Evolutionary conservation across 805 yeast genomes (phyloP), one percentile per base, ranked within the genome.

Genomic region (Myxozyma geophila): DNA sequence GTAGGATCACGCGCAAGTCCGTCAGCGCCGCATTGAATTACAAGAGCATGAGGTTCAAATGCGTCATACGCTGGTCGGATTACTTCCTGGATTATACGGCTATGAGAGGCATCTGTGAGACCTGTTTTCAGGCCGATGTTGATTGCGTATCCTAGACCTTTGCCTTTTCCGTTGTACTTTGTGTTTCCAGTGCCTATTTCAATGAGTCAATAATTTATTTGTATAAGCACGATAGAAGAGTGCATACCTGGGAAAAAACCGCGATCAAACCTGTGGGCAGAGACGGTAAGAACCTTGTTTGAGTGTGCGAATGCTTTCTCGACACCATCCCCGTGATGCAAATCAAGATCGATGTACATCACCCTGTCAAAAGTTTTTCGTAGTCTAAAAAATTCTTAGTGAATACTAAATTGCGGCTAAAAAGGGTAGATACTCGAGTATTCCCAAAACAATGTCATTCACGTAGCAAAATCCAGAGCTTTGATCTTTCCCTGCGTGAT

Each of bases 381-480:
- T 13, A 88, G 76, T 44, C 71, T 65, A 46, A 19, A 9, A 19
- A 19, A 3, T 10, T 19, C 8, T 49, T 33, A 58, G 60, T 21
- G 21, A 15, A 41, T 40, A 23, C 48, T 19, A 15, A 9, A 59
- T 13, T 13, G 43, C 13, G 7, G 3, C 10, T 43, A 13, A 8
- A 28, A 21, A 28, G 43, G 13, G 10, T 7, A 44, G 62, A 17
- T 62, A 66, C 77, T 66, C 74, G 51, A 80, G 77, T 3, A 88
- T 85, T 0, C 83, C 82, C 13, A 89, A 70, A 0, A 84, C 87
- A 7, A 87, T 81, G 70, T 89, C 96, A 68, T 91, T 91, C 68
- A 91, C 84, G 75, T 91, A 91, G 75, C 97, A 91, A 75, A 92
- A 91, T 6, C 97, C 97, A 1, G 91, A 85, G 1, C 96, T 95